Evolutionary conservation across 768 basidiomycete genomes (phyloP).

Genomic region (Termitomyces titanicus): DNA sequence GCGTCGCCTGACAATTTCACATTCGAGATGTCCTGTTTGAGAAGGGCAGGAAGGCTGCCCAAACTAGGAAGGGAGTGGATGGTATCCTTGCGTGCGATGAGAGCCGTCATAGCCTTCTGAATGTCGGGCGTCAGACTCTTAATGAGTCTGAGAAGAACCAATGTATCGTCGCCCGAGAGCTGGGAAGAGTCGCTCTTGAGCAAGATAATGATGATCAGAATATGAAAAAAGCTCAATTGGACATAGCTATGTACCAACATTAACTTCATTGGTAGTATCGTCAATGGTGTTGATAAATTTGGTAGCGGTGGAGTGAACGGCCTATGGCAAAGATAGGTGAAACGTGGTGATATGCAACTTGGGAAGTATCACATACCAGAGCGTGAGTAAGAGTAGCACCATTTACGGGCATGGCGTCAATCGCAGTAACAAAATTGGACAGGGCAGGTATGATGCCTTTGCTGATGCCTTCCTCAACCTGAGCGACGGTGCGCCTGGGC

Average conservation of each 20-base stretch:
- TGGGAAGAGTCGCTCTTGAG: constrained; percentile 13
- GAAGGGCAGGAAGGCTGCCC: constrained; percentile 26
- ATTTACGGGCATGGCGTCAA: constrained; percentile 26
- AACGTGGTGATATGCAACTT: neutral
- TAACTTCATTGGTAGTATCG: constrained; percentile 24
- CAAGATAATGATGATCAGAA: neutral
- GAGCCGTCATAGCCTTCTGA: constrained; percentile 15
- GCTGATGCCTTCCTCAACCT: constrained; percentile 27
- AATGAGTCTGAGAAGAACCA: too few relatives aligned
- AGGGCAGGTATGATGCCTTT: constrained; percentile 21
- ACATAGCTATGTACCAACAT: constrained; percentile 16
- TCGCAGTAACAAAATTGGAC: constrained; percentile 25
- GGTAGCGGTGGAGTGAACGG: constrained; percentile 27
- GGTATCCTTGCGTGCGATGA: constrained; percentile 23
- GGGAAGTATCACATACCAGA: constrained; percentile 18
- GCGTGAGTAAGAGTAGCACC: constrained; percentile 22
- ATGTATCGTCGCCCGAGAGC: too few relatives aligned
- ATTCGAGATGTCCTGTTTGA: constrained; percentile 24
- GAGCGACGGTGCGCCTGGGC: too few relatives aligned
- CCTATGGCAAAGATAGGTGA: constrained; percentile 12
- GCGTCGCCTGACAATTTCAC: too few relatives aligned
- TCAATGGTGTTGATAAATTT: constrained; percentile 19
- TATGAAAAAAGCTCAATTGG: neutral
- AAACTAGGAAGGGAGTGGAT: constrained; percentile 27
- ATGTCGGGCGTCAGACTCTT: constrained; percentile 24